These are phyloP conservation scores for Trichoderma aggressivum DNA, from an alignment of 2,329 filamentous ascomycete genomes.

Conservation along the genomic window DNA sequence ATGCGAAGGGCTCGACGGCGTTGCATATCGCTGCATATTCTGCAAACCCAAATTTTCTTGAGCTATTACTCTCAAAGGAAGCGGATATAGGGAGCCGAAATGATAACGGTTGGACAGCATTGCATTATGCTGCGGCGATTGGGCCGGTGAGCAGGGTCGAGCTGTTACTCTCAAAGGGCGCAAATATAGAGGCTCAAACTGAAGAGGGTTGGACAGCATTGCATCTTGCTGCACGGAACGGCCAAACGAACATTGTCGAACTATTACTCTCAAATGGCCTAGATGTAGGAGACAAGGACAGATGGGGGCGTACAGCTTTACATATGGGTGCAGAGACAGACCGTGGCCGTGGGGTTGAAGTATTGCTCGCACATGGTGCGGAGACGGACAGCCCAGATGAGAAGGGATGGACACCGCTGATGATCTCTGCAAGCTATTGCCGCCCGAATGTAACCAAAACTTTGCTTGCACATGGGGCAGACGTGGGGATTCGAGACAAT, in stretches of 20 bases:
- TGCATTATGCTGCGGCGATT: too few species aligned
- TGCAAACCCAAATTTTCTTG: not conserved
- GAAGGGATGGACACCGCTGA: not conserved
- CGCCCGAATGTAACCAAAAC: not conserved
- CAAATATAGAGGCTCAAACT: too few species aligned
- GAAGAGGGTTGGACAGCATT: too few species aligned
- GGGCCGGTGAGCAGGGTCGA: too few species aligned
- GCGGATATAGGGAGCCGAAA: too few species aligned
- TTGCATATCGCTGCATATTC: not conserved
- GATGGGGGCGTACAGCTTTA: not conserved
- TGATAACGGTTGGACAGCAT: too few species aligned
- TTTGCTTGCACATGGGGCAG: not conserved
- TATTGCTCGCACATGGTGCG: not conserved
- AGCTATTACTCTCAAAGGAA: not conserved
- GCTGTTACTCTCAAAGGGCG: not conserved
- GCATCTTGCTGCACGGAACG: too few species aligned
- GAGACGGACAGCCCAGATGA: not conserved
- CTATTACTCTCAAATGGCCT: not conserved
- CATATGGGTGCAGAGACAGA: not conserved
- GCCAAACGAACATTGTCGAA: too few species aligned
- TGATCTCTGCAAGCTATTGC: not conserved
- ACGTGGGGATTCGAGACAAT: not conserved
- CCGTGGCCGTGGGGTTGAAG: too few species aligned
- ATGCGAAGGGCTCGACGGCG: not conserved
- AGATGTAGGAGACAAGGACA: accelerated